phyloP scores from a whole-genome alignment of 2,329 filamentous ascomycete species.

The Arthroderma uncinatum region DNA sequence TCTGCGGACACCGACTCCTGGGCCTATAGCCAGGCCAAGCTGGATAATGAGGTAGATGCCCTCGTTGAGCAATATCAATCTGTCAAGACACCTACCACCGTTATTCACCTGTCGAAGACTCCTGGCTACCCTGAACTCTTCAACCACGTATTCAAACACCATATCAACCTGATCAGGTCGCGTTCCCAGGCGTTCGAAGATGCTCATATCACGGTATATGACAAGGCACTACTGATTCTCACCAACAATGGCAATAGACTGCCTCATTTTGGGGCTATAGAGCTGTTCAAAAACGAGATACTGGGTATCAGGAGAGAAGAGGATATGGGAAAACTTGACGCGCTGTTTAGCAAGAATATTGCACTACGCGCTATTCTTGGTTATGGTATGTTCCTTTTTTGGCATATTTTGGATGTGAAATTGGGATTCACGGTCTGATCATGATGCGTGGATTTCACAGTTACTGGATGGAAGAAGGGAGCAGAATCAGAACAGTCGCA shows the following conservation, averaged over 20 bases:
- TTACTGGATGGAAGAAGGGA: conserved; percentile 3
- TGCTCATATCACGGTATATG: conserved; percentile 31
- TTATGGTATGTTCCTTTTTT: conserved; percentile 15
- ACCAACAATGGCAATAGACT: conserved; percentile 24
- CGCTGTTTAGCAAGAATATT: conserved; percentile 21
- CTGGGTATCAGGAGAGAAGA: conserved; percentile 24
- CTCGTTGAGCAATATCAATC: conserved; percentile 23
- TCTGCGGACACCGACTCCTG: neutral
- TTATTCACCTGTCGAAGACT: conserved; percentile 24
- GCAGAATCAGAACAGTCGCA: neutral
- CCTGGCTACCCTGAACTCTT: conserved; percentile 20
- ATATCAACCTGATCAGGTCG: conserved; percentile 25
- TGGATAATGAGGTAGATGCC: conserved; percentile 6
- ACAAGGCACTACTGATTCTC: conserved; percentile 29
- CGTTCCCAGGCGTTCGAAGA: conserved; percentile 28
- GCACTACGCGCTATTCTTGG: conserved; percentile 19
- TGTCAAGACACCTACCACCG: conserved; percentile 19
- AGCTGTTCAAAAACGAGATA: conserved; percentile 31
- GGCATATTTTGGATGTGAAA: neutral
- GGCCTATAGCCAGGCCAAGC: neutral
- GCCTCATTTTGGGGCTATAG: conserved; percentile 24
- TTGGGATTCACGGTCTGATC: neutral
- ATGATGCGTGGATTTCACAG: neutral
- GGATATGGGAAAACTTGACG: conserved; percentile 15
- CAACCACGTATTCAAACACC: conserved; percentile 25